phyloP scores from a whole-genome alignment of 192 early-diverging fungal species.

The Ambispora gerdemannii region DNA sequence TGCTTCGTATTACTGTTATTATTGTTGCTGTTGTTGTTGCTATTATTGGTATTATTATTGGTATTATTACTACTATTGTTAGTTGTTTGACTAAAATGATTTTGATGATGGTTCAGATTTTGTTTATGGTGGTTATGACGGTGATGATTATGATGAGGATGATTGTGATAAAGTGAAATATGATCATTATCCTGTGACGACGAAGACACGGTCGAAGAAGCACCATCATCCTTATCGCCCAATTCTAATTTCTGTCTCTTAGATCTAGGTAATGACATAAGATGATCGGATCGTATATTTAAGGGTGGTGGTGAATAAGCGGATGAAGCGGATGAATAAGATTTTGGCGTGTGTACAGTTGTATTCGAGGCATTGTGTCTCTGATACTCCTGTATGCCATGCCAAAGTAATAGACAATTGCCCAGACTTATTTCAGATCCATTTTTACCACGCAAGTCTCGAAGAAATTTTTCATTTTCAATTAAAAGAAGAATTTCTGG shows the following conservation, averaged over 20 bases:
- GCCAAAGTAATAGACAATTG: constrained; percentile 27
- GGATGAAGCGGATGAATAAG: constrained; percentile 18
- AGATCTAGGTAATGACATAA: not conserved
- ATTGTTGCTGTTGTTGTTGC: not conserved
- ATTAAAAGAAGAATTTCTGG: constrained; percentile 30
- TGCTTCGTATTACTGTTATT: constrained; percentile 9
- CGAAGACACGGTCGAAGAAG: not conserved
- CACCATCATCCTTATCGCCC: not conserved
- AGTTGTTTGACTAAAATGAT: not conserved
- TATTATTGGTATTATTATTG: constrained; percentile 1
- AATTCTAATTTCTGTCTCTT: not conserved
- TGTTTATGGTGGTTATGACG: not conserved
- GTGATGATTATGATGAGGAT: constrained; percentile 13
- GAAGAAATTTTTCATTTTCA: constrained; percentile 28
- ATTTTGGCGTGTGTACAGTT: constrained; percentile 26
- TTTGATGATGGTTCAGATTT: not conserved
- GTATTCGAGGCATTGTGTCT: not conserved
- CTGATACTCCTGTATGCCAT: constrained; percentile 30
- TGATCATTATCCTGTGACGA: not conserved
- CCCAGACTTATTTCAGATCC: constrained; percentile 22
- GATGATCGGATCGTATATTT: not conserved
- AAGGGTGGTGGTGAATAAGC: constrained; percentile 25
- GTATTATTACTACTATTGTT: not conserved
- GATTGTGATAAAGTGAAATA: not conserved
- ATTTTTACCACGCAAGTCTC: constrained; percentile 29